A percentile compares a stretch with the other conserved stretches of the same genome.
These are phyloP conservation scores for Mucor lusitanicus DNA, from an alignment of 371 early-diverging fungal species.

Conservation along the genomic window DNA sequence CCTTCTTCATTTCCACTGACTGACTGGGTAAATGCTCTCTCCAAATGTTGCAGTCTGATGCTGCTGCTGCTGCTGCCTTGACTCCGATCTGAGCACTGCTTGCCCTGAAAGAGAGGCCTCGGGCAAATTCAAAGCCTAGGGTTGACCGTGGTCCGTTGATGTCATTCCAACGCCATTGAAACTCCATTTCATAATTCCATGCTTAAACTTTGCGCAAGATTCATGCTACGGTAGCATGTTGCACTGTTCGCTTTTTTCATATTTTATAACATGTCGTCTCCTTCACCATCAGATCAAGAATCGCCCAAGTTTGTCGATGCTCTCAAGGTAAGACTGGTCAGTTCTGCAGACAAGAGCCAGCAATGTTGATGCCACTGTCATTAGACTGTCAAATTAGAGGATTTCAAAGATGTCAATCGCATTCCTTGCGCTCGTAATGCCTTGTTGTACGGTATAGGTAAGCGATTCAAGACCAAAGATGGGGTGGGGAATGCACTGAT, in stretches of 20 bases:
- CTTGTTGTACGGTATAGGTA: conserved; percentile 51
- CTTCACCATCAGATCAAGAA: conserved; percentile 13
- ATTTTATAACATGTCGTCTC: not conserved
- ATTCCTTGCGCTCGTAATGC: conserved; percentile 55
- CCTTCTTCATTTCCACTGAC: not conserved
- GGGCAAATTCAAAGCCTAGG: not conserved
- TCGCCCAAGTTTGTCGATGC: conserved; percentile 27
- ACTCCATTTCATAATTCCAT: conserved; percentile 1
- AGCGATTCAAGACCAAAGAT: not conserved
- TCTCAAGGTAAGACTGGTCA: conserved; percentile 20
- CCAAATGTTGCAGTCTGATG: not conserved
- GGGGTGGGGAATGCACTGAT: too few relatives aligned
- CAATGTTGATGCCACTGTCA: not conserved
- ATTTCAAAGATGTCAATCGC: conserved; percentile 45
- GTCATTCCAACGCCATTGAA: not conserved
- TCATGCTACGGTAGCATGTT: not conserved
- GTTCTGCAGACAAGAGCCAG: not conserved
- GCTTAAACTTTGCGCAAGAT: not conserved
- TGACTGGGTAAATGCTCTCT: not conserved
- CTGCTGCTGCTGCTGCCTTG: too few relatives aligned
- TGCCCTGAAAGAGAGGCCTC: not conserved
- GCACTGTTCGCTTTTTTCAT: not conserved
- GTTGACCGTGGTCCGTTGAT: conserved; percentile 1
- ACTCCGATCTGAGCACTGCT: not conserved
- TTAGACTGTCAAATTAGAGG: conserved; percentile 50